phyloP scores from a whole-genome alignment of 192 early-diverging fungal species.

The Tieghemiomyces parasiticus region DNA sequence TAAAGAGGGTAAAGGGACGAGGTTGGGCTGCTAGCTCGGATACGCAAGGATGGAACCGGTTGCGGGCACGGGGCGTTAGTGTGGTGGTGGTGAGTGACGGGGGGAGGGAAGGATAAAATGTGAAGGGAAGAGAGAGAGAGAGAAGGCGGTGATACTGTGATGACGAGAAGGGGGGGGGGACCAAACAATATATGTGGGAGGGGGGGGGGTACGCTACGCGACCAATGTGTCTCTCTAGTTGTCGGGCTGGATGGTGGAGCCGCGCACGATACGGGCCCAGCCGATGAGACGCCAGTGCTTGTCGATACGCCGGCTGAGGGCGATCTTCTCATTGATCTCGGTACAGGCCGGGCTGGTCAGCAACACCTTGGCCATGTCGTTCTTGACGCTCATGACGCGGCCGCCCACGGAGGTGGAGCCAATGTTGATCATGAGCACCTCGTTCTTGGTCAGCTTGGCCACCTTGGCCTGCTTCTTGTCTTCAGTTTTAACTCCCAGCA shows the following conservation, averaged over 20 bases:
- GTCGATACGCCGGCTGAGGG: slow-evolving; percentile 88
- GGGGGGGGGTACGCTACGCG: no score
- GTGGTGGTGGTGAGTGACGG: no score
- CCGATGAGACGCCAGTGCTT: slow-evolving; percentile 98
- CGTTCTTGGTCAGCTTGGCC: slow-evolving; percentile 80
- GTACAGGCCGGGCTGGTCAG: slow-evolving; percentile 87
- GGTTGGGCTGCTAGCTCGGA: no score
- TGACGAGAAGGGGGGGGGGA: no score
- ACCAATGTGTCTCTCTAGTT: no score
- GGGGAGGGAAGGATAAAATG: no score
- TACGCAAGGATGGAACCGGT: no score
- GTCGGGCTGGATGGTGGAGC: slow-evolving; percentile 51
- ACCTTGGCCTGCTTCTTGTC: slow-evolving; percentile 98
- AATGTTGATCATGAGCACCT: slow-evolving; percentile 92
- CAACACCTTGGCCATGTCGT: slow-evolving; percentile 85
- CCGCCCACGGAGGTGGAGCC: slow-evolving; percentile 91
- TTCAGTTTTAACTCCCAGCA: slow-evolving; percentile 93
- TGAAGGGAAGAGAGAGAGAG: no score
- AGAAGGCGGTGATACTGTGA: no score
- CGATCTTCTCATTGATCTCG: slow-evolving; percentile 91
- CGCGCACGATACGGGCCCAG: slow-evolving; percentile 92
- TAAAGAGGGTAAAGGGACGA: no score
- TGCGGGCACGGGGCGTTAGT: no score
- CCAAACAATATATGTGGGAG: no score
- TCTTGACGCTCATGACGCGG: slow-evolving; percentile 85